Percentiles rank a stretch among this genome's conserved stretches.
Conservation (phyloP, 108 stramenopile species). For the Pseudonitzschia multiseries region DNA sequence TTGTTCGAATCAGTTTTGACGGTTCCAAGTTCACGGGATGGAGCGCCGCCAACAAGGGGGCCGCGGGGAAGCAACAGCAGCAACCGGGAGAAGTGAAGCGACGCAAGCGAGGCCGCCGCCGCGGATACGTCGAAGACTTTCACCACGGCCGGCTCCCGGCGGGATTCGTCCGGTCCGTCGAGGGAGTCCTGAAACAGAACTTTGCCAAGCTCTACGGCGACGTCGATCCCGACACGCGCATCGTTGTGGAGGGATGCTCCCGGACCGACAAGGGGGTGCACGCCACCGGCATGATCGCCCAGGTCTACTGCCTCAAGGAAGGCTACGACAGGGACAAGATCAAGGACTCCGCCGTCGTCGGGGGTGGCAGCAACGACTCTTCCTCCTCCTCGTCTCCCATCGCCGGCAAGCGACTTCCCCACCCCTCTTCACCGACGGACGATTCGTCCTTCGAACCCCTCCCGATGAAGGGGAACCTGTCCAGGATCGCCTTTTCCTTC, state of each 20-base stretch:
- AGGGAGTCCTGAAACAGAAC: slow-evolving; percentile 33
- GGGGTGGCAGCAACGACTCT: background rate
- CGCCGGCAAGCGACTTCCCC: slow-evolving; percentile 48
- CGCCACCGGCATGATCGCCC: slow-evolving; percentile 64
- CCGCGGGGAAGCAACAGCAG: too few relatives aligned
- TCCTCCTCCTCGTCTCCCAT: background rate
- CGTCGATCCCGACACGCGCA: slow-evolving; percentile 49
- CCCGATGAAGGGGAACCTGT: slow-evolving; percentile 57
- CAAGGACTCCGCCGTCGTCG: too few relatives aligned
- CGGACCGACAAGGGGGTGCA: slow-evolving; percentile 87
- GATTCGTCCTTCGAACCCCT: slow-evolving; percentile 54
- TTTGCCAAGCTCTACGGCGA: slow-evolving; percentile 82
- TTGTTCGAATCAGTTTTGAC: slow-evolving; percentile 73
- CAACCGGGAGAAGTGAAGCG: background rate
- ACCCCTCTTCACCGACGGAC: slow-evolving; percentile 60
- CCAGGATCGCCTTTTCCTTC: slow-evolving; percentile 60
- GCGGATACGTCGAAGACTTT: background rate
- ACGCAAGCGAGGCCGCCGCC: slow-evolving; percentile 3
- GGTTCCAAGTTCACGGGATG: slow-evolving; percentile 76
- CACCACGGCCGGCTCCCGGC: background rate
- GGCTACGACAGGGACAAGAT: background rate
- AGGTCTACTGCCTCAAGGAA: slow-evolving; percentile 59
- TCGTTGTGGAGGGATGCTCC: slow-evolving; percentile 77
- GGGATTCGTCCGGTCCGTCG: slow-evolving; percentile 46
- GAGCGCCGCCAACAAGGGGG: slow-evolving; percentile 51